phyloP scores from a whole-genome alignment of 176 grass and related monocot genomes.

The Oryza officinalis region DNA sequence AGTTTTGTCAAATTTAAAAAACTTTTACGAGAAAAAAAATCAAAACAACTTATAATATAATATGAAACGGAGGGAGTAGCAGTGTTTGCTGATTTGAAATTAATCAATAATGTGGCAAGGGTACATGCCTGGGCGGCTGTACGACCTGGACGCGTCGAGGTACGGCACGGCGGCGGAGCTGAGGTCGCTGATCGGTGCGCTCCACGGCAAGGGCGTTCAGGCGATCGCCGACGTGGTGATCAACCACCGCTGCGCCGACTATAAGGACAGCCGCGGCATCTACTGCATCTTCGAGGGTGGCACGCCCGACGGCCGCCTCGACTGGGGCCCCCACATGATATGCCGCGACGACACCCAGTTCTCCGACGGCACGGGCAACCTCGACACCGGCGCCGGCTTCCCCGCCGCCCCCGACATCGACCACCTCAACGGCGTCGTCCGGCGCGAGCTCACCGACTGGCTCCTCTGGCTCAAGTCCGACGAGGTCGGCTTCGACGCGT shows the following conservation, averaged over 20 bases:
- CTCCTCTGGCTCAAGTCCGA: constrained; percentile 72
- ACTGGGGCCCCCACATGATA: constrained; percentile 79
- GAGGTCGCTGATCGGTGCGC: constrained; percentile 53
- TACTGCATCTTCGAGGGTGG: constrained; percentile 79
- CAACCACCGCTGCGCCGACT: constrained; percentile 59
- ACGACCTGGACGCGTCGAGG: constrained; percentile 60
- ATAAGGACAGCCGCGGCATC: constrained; percentile 51
- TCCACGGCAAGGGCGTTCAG: constrained; percentile 58
- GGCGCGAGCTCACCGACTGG: constrained; percentile 59
- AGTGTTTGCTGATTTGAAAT: too few relatives aligned
- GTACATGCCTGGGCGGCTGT: constrained; percentile 66
- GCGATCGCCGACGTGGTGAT: constrained; percentile 47
- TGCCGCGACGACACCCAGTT: constrained; percentile 61
- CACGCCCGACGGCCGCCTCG: constrained; percentile 52
- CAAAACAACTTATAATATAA: too few relatives aligned
- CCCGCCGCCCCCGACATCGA: constrained; percentile 61
- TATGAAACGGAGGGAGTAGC: too few relatives aligned
- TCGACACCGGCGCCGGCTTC: constrained; percentile 60
- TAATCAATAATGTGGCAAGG: constrained; percentile 30
- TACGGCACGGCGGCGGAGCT: constrained; percentile 59
- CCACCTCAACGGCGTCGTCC: constrained; percentile 72
- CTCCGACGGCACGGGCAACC: constrained; percentile 63
- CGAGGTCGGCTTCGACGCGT: constrained; percentile 67
- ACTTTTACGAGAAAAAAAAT: too few relatives aligned
- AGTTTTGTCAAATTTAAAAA: too few relatives aligned